These are phyloP conservation scores for Neurospora sp. DNA, from an alignment of 495 filamentous ascomycete genomes.

Conservation along the genomic window DNA sequence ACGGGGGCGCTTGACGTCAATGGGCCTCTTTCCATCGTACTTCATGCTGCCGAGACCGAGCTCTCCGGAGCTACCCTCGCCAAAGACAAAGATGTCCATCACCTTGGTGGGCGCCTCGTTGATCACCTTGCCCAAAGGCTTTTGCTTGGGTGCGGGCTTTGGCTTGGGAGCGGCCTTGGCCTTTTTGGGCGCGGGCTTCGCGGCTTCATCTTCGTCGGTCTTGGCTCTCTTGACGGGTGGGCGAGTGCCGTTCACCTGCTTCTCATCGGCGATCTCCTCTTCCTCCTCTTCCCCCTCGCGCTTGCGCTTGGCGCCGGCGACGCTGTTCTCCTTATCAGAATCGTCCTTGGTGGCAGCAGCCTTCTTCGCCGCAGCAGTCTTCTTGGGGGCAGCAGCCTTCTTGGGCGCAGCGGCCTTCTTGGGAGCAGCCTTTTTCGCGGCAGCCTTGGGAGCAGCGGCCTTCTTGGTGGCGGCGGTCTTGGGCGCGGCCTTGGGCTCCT, in stretches of 20 bases:
- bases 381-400: slow-evolving; percentile 30
- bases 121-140: slow-evolving; percentile 16
- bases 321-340: slow-evolving; percentile 27
- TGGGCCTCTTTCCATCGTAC: slow-evolving; percentile 40
- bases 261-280: slow-evolving; percentile 1
- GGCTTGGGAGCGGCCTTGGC: slow-evolving; percentile 8
- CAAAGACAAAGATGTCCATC: slow-evolving; percentile 46
- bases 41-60: slow-evolving; percentile 39
- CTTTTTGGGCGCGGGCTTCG: slow-evolving; percentile 6
- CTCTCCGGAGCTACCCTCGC: slow-evolving; percentile 44
- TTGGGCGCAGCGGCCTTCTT: slow-evolving; percentile 18
- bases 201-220: slow-evolving; percentile 2
- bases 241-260: slow-evolving; percentile 1
- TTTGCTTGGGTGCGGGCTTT: slow-evolving; percentile 2
- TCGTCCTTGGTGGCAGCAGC: slow-evolving; percentile 4
- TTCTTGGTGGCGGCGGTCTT: slow-evolving; percentile 10
- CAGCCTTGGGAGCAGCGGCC: slow-evolving; percentile 22
- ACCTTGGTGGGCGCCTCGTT: slow-evolving; percentile 32
- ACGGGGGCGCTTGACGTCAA: slow-evolving; percentile 47
- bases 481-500: slow-evolving; percentile 21
- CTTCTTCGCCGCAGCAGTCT: slow-evolving; percentile 2
- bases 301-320: slow-evolving; percentile 16
- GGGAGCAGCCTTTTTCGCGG: slow-evolving; percentile 19
- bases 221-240: neutral
- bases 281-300: slow-evolving; percentile 11